Evolutionary conservation across 2,329 filamentous ascomycete genomes (phyloP).

Genomic region (Pseudogymnoascus sp.): DNA sequence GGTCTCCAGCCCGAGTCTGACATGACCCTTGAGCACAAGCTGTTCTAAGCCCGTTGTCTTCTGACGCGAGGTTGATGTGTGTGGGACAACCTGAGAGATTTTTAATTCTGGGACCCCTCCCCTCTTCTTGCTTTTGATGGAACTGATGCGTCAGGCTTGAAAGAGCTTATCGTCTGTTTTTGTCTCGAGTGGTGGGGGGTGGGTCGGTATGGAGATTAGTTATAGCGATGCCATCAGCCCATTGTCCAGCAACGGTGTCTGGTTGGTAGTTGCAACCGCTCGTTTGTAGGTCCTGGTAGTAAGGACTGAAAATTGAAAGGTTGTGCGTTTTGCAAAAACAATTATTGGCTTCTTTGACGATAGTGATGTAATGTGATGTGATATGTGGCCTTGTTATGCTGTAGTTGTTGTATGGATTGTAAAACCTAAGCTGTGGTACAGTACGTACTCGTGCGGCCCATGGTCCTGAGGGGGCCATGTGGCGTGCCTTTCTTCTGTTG

Average conservation of each 20-base stretch:
- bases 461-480: neutral
- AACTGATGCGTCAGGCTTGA: neutral
- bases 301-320: slow-evolving; percentile 4
- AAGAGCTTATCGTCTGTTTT: neutral
- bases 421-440: neutral
- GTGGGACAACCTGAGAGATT: neutral
- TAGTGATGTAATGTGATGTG: neutral
- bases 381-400: neutral
- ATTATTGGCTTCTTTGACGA: neutral
- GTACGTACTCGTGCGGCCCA: neutral
- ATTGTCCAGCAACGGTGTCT: neutral
- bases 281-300: neutral
- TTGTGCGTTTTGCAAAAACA: neutral
- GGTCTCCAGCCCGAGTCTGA: slow-evolving; percentile 95
- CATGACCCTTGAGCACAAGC: slow-evolving; percentile 98
- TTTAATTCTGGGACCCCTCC: neutral
- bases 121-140: neutral
- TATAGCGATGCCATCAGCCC: slow-evolving; percentile 4
- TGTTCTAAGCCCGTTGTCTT: slow-evolving; percentile 52
- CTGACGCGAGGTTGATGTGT: neutral
- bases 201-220: neutral
- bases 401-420: neutral
- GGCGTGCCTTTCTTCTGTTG: too few species aligned
- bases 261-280: slow-evolving; percentile 3
- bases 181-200: neutral